These are phyloP conservation scores for Coemansia sp. DNA, from an alignment of 192 early-diverging fungal genomes.

Conservation along the genomic window DNA sequence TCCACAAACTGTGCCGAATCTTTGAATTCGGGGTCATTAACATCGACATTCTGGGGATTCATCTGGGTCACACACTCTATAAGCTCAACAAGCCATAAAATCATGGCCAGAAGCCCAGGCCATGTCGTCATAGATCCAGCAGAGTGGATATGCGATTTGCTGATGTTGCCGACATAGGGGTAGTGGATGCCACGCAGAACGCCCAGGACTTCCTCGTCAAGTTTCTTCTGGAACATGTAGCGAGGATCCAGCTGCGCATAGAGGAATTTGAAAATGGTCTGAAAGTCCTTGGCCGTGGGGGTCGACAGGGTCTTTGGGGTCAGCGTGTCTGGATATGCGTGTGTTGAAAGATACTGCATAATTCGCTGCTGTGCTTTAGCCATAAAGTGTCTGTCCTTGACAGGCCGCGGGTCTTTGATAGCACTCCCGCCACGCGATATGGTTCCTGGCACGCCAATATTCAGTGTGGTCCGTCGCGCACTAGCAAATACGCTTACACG, in stretches of 20 bases:
- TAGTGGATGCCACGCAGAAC: slow-evolving; percentile 62
- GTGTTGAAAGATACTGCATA: slow-evolving; percentile 63
- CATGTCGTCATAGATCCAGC: slow-evolving; percentile 68
- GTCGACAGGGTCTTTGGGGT: slow-evolving; percentile 59
- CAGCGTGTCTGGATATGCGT: slow-evolving; percentile 62
- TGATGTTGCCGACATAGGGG: slow-evolving; percentile 58
- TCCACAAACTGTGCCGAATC: slow-evolving; percentile 62
- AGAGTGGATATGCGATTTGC: slow-evolving; percentile 68
- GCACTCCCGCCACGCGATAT: slow-evolving; percentile 42
- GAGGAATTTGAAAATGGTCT: slow-evolving; percentile 72
- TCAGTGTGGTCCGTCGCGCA: slow-evolving; percentile 42
- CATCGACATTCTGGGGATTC: slow-evolving; percentile 35
- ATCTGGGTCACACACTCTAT: slow-evolving; percentile 61
- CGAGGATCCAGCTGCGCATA: slow-evolving; percentile 69
- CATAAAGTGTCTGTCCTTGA: slow-evolving; percentile 65
- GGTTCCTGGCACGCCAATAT: slow-evolving; percentile 33
- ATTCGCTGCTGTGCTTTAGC: slow-evolving; percentile 60
- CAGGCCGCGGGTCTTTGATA: slow-evolving; percentile 68
- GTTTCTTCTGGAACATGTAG: slow-evolving; percentile 63
- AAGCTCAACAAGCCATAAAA: slow-evolving; percentile 78
- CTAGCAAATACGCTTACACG: slow-evolving; percentile 55
- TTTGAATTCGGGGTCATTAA: slow-evolving; percentile 37
- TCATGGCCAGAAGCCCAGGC: slow-evolving; percentile 67
- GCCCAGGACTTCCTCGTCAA: slow-evolving; percentile 68
- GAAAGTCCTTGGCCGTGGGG: slow-evolving; percentile 73